Base-by-base conservation (phyloP, 352 stramenopile species). In the Globisporangium cystogenes region DNA sequence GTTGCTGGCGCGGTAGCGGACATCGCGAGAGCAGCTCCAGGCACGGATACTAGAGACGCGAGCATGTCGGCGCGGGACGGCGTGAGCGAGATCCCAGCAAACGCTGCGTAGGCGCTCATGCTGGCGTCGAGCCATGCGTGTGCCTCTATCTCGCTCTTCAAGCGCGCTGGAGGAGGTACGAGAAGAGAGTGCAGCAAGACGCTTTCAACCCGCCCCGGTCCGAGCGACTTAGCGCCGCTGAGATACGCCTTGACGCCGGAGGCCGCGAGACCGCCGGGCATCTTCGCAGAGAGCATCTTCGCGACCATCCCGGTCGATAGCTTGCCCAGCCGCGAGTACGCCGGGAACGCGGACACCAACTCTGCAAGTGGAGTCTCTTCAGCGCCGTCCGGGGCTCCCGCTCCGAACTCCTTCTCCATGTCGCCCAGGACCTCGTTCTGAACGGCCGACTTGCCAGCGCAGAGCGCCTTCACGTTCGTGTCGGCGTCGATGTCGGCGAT, bases 351-450 rank as follows among this genome's bases (percentile, higher is more conserved):
- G 37, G 58, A 65, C 8, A 73, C 70, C 40, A 96, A 51, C 36
- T 93, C 83, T 41, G 81, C 81, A 16, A 96, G 53, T 18, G 82
- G 78, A 20, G 89, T 53, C 52, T 94, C 82, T 14, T 69, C 83
- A n/a, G 74, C 77, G 42, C 78, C 76, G 18, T 95, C 82, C 20
- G 79, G 74, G 31, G 80, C 67, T 51, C 69, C 72, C 11, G 67
- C 68, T 37, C 76, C 85, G 23, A 96, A 95, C 54, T 96, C 86
- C 61, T 91, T 90, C 54, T 90, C 84, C 7, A 96, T 55, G 41
- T 96, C 86, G 18, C 86, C 86, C 44, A 93, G 71, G 42, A 95
- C 88, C 52, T 96, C 86, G 53, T 96, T 96, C 66, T 94, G 84
- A 12, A 92, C 68, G 14, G 86, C 86, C 37, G 79, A 93, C 60